Percentiles rank a stretch among this genome's conserved stretches.
phyloP scores from a whole-genome alignment of 192 early-diverging fungal species.

The Backusella tarrabulga region DNA sequence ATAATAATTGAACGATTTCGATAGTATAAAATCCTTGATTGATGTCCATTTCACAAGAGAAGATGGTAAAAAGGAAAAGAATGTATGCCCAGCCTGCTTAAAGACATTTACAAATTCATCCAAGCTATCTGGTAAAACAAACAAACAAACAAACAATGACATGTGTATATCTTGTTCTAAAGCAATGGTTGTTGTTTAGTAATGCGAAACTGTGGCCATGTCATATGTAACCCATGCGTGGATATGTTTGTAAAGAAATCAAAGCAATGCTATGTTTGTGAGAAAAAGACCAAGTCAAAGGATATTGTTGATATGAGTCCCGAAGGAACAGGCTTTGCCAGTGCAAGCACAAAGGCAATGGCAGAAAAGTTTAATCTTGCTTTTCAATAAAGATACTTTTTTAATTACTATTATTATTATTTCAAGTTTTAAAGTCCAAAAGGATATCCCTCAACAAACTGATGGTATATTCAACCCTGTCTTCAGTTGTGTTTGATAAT shows the following conservation, averaged over 20 bases:
- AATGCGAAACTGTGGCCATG: conserved; percentile 70
- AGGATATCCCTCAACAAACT: not conserved
- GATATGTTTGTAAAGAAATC: conserved; percentile 66
- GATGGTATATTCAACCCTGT: not conserved
- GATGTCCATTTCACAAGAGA: conserved; percentile 58
- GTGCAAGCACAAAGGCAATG: conserved; percentile 64
- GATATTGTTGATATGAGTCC: conserved; percentile 65
- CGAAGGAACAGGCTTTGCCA: conserved; percentile 72
- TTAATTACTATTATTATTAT: not conserved
- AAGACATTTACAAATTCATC: conserved; percentile 71
- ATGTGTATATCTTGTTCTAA: not conserved
- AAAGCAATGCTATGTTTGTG: conserved; percentile 70
- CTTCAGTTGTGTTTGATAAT: not conserved
- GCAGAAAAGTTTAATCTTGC: conserved; percentile 63
- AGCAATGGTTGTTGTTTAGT: conserved; percentile 25
- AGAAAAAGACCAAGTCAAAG: conserved; percentile 60
- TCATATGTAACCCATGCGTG: conserved; percentile 63
- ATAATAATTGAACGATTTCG: not conserved
- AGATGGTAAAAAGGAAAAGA: conserved; percentile 32
- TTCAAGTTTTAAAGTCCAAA: not conserved
- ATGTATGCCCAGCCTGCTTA: conserved; percentile 69
- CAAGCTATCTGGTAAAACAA: conserved; percentile 55
- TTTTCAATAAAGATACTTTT: conserved; percentile 54
- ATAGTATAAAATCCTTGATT: conserved; percentile 67
- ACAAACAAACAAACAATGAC: not conserved